Conservation (phyloP, 192 early-diverging fungal genomes). For the Chytriomyces sp. region DNA sequence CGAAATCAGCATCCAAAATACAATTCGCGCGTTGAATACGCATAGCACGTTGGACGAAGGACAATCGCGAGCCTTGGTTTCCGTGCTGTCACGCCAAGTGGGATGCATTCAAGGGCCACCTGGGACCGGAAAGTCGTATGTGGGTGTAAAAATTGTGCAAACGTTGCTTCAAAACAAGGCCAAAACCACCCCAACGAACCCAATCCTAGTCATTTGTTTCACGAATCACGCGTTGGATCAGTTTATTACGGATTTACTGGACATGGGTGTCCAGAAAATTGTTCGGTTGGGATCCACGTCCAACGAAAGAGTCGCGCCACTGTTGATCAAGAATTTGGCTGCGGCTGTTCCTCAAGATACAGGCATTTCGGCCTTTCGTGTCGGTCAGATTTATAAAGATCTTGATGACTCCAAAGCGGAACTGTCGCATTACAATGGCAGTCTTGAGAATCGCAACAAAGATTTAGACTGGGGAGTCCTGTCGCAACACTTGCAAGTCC, state of each 20-base stretch:
- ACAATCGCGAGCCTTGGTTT: constrained; percentile 55
- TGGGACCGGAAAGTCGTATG: constrained; percentile 57
- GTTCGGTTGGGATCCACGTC: constrained; percentile 52
- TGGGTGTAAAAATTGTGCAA: constrained; percentile 57
- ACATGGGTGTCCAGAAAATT: constrained; percentile 42
- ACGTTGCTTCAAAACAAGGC: constrained; percentile 37
- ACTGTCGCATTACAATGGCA: constrained; percentile 20
- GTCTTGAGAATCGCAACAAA: constrained; percentile 3
- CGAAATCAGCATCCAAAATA: not conserved
- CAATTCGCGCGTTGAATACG: constrained; percentile 12
- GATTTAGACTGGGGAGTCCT: not conserved
- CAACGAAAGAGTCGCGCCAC: not conserved
- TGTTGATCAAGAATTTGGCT: constrained; percentile 13
- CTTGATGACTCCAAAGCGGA: not conserved
- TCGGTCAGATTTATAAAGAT: not conserved
- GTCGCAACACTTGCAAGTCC: constrained; percentile 6
- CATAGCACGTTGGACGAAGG: constrained; percentile 53
- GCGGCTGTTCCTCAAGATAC: not conserved
- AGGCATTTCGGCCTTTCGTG: not conserved
- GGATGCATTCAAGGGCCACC: constrained; percentile 65
- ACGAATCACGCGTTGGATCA: constrained; percentile 71
- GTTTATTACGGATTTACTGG: constrained; percentile 61
- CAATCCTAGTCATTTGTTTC: constrained; percentile 60
- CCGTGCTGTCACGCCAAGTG: constrained; percentile 55
- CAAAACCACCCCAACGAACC: constrained; percentile 27